These are phyloP conservation scores for Penicillium odoratum DNA, from an alignment of 495 filamentous ascomycete species.

Conservation along the genomic window DNA sequence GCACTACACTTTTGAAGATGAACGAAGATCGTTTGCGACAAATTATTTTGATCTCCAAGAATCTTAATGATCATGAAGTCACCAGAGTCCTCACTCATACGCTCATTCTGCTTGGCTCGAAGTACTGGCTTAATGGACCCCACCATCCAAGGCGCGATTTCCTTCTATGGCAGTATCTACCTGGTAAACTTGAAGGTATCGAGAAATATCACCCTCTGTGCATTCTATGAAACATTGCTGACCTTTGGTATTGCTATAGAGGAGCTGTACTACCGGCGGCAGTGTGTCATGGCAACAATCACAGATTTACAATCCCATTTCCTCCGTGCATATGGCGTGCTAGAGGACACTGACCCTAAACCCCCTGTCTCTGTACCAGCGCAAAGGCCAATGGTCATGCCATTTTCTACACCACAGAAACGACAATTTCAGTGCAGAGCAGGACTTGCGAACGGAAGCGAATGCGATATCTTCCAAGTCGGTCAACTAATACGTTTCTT, in stretches of 20 bases:
- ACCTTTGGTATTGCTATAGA: slow-evolving; percentile 39
- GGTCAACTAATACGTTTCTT: slow-evolving; percentile 87
- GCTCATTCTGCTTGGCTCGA: slow-evolving; percentile 66
- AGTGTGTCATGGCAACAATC: slow-evolving; percentile 71
- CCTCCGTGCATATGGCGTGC: slow-evolving; percentile 59
- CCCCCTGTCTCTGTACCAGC: neutral
- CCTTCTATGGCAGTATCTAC: slow-evolving; percentile 72
- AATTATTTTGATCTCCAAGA: slow-evolving; percentile 35
- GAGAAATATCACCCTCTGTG: slow-evolving; percentile 12
- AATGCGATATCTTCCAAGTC: slow-evolving; percentile 84
- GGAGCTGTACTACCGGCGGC: slow-evolving; percentile 69
- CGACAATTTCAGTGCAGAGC: slow-evolving; percentile 66
- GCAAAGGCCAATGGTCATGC: slow-evolving; percentile 9
- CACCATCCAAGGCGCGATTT: slow-evolving; percentile 26
- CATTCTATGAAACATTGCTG: neutral
- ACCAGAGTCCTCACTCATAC: slow-evolving; percentile 42
- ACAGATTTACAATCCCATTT: slow-evolving; percentile 76
- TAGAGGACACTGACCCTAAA: slow-evolving; percentile 32
- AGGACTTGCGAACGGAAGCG: slow-evolving; percentile 69
- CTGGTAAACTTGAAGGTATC: slow-evolving; percentile 68
- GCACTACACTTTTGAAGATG: slow-evolving; percentile 25
- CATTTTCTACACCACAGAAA: slow-evolving; percentile 20
- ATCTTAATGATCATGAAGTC: slow-evolving; percentile 26
- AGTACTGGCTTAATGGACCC: slow-evolving; percentile 53
- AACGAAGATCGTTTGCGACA: slow-evolving; percentile 47